Conservation (phyloP, 768 basidiomycete species). For the Leccinum imitatum region DNA sequence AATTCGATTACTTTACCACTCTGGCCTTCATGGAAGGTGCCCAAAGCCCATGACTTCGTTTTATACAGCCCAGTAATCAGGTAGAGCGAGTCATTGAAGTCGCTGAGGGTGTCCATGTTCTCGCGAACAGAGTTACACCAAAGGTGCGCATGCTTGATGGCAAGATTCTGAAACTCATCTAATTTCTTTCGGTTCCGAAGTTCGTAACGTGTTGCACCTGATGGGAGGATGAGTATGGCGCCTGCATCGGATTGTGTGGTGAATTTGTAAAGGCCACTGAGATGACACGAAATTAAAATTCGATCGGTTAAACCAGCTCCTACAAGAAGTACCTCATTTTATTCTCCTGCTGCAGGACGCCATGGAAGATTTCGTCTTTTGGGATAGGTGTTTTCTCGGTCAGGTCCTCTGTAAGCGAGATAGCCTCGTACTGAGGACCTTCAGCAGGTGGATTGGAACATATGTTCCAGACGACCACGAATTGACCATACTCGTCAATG, state of each 20-base stretch:
- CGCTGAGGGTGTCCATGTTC: neutral
- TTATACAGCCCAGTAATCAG: conserved; percentile 7
- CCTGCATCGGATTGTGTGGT: neutral
- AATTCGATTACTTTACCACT: neutral
- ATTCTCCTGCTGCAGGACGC: neutral
- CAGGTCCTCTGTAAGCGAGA: neutral
- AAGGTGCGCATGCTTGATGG: neutral
- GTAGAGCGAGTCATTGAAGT: conserved; percentile 3
- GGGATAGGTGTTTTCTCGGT: neutral
- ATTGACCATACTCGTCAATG: conserved; percentile 25
- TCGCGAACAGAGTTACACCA: neutral
- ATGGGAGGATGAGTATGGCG: conserved; percentile 8
- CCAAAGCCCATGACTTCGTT: conserved; percentile 1
- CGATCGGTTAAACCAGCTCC: too few relatives aligned
- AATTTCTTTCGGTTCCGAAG: neutral
- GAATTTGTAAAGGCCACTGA: conserved; percentile 2
- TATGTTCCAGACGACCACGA: conserved; percentile 36
- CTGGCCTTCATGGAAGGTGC: neutral
- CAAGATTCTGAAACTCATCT: neutral
- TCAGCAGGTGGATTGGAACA: neutral
- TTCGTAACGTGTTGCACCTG: neutral
- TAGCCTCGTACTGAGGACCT: neutral
- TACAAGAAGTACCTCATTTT: neutral
- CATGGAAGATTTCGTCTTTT: neutral
- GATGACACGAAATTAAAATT: neutral